Evolutionary conservation across 352 stramenopile species (phyloP).

Genomic region (Pythium biforme): DNA sequence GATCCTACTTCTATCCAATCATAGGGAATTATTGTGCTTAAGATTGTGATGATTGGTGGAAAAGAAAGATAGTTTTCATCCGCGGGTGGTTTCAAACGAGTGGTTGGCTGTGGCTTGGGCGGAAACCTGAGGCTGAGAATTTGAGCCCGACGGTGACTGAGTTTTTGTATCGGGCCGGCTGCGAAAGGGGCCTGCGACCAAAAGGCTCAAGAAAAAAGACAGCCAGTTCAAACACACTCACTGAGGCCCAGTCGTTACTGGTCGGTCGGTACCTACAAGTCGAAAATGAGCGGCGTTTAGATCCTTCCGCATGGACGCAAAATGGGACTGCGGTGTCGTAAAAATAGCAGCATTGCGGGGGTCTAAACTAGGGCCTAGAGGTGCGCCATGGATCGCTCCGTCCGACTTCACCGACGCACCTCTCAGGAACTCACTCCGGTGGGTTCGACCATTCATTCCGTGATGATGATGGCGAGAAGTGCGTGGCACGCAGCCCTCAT

Average conservation of each 20-base stretch:
- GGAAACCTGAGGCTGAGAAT: slow-evolving; percentile 35
- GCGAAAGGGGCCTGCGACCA: slow-evolving; percentile 21
- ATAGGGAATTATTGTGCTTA: too few relatives aligned
- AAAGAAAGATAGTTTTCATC: slow-evolving; percentile 30
- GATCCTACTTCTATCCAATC: too few relatives aligned
- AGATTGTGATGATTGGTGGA: slow-evolving; percentile 33
- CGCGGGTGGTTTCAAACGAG: slow-evolving; percentile 45
- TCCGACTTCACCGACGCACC: background rate
- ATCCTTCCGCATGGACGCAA: slow-evolving; percentile 1
- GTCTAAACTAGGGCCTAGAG: background rate
- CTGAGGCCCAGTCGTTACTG: slow-evolving; percentile 20
- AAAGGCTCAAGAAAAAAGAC: slow-evolving; percentile 8
- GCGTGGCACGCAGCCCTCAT: slow-evolving; percentile 2
- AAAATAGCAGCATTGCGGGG: background rate
- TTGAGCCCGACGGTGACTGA: slow-evolving; percentile 15
- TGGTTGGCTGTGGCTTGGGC: slow-evolving; percentile 41
- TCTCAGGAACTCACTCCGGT: too few relatives aligned
- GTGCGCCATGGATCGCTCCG: background rate
- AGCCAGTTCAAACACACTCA: slow-evolving; percentile 17
- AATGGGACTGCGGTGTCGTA: background rate
- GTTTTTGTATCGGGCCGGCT: slow-evolving; percentile 21
- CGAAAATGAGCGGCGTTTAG: background rate
- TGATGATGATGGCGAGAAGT: slow-evolving; percentile 9
- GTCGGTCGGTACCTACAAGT: slow-evolving; percentile 4
- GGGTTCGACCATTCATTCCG: background rate